Evolutionary conservation across 495 filamentous ascomycete genomes (phyloP).

Genomic region (Talaromyces wortmannii): DNA sequence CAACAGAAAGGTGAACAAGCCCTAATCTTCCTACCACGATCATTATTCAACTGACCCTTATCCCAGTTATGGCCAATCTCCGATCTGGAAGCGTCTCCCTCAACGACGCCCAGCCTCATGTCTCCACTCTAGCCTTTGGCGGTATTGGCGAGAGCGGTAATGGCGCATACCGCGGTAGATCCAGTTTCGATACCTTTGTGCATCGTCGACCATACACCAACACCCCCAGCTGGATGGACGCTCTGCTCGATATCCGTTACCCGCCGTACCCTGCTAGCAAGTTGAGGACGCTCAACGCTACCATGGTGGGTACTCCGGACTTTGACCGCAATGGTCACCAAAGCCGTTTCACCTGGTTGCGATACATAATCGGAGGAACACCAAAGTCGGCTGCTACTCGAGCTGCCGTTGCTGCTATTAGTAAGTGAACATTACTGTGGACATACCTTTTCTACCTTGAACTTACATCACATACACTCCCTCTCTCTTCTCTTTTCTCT

Average conservation of each 20-base stretch:
- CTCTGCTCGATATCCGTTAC: conserved; percentile 68
- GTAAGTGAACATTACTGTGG: conserved; percentile 25
- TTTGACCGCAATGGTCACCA: conserved; percentile 75
- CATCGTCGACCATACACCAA: conserved; percentile 69
- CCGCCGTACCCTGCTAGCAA: conserved; percentile 64
- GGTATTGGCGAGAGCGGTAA: conserved; percentile 82
- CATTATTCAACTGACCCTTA: conserved; percentile 9
- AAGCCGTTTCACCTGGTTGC: conserved; percentile 39
- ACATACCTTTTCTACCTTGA: not conserved
- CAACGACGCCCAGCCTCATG: conserved; percentile 81
- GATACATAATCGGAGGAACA: conserved; percentile 35
- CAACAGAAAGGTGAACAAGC: conserved; percentile 51
- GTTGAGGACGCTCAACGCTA: conserved; percentile 46
- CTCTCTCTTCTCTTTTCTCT: not conserved
- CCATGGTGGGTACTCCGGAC: conserved; percentile 57
- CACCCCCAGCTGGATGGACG: conserved; percentile 78
- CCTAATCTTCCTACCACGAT: too few relatives aligned
- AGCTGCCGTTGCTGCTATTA: conserved; percentile 34
- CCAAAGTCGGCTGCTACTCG: conserved; percentile 31
- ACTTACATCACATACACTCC: not conserved
- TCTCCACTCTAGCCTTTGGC: conserved; percentile 78
- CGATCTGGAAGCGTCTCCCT: conserved; percentile 73
- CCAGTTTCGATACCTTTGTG: conserved; percentile 78
- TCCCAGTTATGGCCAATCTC: conserved; percentile 50
- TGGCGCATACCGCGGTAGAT: conserved; percentile 77